These are phyloP conservation scores for Sphaerobolus stellatus DNA, from an alignment of 1,284 basidiomycete species.

Conservation along the genomic window DNA sequence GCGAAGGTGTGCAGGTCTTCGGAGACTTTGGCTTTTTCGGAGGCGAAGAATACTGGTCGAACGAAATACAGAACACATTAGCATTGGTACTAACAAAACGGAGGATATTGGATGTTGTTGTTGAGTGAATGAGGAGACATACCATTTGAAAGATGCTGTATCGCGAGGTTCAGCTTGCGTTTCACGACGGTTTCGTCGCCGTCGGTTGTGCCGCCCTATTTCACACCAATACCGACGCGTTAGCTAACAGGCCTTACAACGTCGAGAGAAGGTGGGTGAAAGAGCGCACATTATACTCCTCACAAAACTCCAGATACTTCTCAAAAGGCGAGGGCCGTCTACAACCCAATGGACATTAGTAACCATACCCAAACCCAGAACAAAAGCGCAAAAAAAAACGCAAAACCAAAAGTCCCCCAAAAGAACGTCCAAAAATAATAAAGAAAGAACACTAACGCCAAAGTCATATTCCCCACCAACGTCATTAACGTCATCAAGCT, in stretches of 20 bases:
- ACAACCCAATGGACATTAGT: no score
- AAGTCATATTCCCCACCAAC: slow-evolving; percentile 60
- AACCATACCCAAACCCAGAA: no score
- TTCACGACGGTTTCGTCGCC: slow-evolving; percentile 67
- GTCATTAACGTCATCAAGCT: slow-evolving; percentile 58
- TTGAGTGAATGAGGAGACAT: slow-evolving; percentile 15
- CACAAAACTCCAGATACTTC: slow-evolving; percentile 66
- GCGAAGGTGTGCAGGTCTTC: slow-evolving; percentile 86
- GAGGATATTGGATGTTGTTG: no score
- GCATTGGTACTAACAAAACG: no score
- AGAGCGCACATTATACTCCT: slow-evolving; percentile 73
- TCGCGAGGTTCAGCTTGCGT: slow-evolving; percentile 51
- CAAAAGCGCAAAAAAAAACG: no score
- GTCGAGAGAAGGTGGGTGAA: not conserved
- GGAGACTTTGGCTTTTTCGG: slow-evolving; percentile 70
- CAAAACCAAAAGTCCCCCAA: no score
- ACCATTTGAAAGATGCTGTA: slow-evolving; percentile 63
- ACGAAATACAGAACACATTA: no score
- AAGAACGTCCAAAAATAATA: no score
- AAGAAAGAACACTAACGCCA: slow-evolving; percentile 40
- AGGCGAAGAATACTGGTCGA: slow-evolving; percentile 47
- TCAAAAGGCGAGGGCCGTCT: slow-evolving; percentile 67
- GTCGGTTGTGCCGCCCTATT: slow-evolving; percentile 85
- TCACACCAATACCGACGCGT: no score
- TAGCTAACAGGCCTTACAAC: not conserved